Evolutionary conservation across 495 filamentous ascomycete species (phyloP).

Genomic region (Pyronema omphalodes): DNA sequence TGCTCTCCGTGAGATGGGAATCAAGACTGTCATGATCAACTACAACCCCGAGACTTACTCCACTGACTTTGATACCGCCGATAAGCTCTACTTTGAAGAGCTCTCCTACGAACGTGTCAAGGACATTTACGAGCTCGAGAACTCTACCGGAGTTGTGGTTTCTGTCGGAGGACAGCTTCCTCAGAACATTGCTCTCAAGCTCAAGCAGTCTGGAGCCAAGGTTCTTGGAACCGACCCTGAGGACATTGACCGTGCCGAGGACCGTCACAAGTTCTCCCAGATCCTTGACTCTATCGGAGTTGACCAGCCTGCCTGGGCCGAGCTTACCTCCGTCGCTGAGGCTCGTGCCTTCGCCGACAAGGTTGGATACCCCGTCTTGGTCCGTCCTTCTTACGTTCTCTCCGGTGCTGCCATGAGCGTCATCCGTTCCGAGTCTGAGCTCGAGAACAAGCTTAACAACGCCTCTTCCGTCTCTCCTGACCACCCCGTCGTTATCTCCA

Average conservation of each 20-base stretch:
- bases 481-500: slow-evolving; percentile 95
- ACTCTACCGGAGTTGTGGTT: slow-evolving; percentile 73
- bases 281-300: slow-evolving; percentile 89
- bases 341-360: slow-evolving; percentile 70
- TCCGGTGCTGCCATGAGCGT: slow-evolving; percentile 98
- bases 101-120: slow-evolving; percentile 92
- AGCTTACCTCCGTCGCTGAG: slow-evolving; percentile 77
- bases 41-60: slow-evolving; percentile 78
- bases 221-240: slow-evolving; percentile 79
- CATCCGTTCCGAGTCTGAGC: slow-evolving; percentile 78
- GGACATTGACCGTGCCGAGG: slow-evolving; percentile 93
- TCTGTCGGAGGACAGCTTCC: slow-evolving; percentile 91
- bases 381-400: slow-evolving; percentile 91
- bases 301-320: slow-evolving; percentile 95
- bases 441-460: slow-evolving; percentile 78
- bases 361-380: slow-evolving; percentile 84
- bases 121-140: slow-evolving; percentile 95
- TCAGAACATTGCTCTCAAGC: slow-evolving; percentile 85
- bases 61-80: slow-evolving; percentile 88
- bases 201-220: slow-evolving; percentile 84
- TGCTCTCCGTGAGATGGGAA: slow-evolving; percentile 69
- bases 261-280: slow-evolving; percentile 94
- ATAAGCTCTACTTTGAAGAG: slow-evolving; percentile 93
- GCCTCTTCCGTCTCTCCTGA: slow-evolving; percentile 86
- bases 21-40: slow-evolving; percentile 99